Evolutionary conservation across 805 yeast genomes (phyloP).

Genomic region (Lipomyces kockii): DNA sequence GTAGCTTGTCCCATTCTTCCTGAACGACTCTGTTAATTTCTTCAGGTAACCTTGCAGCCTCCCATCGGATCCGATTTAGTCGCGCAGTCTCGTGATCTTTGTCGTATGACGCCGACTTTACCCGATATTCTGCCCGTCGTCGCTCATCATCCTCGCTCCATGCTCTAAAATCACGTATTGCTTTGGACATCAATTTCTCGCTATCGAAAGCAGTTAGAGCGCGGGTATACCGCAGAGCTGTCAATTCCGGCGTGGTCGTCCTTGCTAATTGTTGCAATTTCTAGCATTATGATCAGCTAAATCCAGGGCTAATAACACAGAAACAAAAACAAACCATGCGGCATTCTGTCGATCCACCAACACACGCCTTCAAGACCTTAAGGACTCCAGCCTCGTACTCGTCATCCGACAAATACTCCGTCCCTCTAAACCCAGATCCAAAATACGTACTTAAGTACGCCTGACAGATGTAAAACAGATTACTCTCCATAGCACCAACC

Average conservation of each 20-base stretch:
- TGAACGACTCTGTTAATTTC: slow-evolving; percentile 1
- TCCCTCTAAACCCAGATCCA: slow-evolving; percentile 9
- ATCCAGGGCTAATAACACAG: neutral
- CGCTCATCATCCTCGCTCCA: slow-evolving; percentile 13
- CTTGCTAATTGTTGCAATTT: slow-evolving; percentile 1
- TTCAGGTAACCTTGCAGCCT: slow-evolving; percentile 10
- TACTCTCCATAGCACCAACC: neutral
- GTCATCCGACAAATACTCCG: neutral
- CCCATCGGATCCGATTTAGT: slow-evolving; percentile 12
- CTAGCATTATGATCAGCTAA: neutral
- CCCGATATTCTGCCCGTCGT: slow-evolving; percentile 3
- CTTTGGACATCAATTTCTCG: slow-evolving; percentile 1
- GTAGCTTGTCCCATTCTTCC: slow-evolving; percentile 7
- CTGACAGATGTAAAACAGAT: slow-evolving; percentile 6
- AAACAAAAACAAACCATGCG: neutral
- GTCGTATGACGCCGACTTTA: slow-evolving; percentile 1
- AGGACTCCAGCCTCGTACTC: neutral
- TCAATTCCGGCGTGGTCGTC: neutral
- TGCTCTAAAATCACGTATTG: slow-evolving; percentile 3
- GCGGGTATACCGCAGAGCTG: neutral
- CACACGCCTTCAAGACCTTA: neutral
- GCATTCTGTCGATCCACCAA: slow-evolving; percentile 2
- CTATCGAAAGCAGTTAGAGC: slow-evolving; percentile 3
- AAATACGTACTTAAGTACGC: neutral
- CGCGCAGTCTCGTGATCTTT: slow-evolving; percentile 6